A percentile compares a stretch with the other conserved stretches of the same genome.
Evolutionary conservation across 2,329 filamentous ascomycete genomes (phyloP).

Genomic region (Fusarium clavum): DNA sequence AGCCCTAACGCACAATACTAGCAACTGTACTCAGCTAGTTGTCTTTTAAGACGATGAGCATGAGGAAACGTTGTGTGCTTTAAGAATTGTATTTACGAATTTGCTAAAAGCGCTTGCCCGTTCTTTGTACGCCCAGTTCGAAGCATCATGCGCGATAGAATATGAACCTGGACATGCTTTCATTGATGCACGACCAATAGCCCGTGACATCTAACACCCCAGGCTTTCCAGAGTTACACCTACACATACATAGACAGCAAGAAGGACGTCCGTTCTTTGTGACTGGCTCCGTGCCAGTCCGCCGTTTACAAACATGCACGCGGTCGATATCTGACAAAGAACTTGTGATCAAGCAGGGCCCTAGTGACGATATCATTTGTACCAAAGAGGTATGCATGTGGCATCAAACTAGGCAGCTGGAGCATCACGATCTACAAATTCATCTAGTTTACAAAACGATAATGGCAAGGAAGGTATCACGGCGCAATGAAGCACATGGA

Average conservation of each 20-base stretch:
- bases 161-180: background rate
- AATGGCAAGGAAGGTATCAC: slow-evolving; percentile 16
- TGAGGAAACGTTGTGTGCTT: background rate
- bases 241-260: background rate
- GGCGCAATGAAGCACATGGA: slow-evolving; percentile 9
- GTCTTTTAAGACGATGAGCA: background rate
- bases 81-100: background rate
- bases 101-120: background rate
- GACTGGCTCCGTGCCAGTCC: background rate
- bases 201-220: too few relatives aligned
- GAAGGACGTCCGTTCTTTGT: background rate
- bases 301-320: background rate
- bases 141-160: background rate
- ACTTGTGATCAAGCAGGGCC: background rate
- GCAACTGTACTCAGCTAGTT: background rate
- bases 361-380: background rate
- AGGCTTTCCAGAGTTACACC: background rate
- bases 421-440: background rate
- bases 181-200: background rate
- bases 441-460: background rate
- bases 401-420: background rate
- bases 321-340: background rate
- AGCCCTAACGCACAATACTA: background rate
- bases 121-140: background rate
- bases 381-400: too few relatives aligned